Conservation (phyloP, 805 yeast species). For the Candida sphagnicola region DNA sequence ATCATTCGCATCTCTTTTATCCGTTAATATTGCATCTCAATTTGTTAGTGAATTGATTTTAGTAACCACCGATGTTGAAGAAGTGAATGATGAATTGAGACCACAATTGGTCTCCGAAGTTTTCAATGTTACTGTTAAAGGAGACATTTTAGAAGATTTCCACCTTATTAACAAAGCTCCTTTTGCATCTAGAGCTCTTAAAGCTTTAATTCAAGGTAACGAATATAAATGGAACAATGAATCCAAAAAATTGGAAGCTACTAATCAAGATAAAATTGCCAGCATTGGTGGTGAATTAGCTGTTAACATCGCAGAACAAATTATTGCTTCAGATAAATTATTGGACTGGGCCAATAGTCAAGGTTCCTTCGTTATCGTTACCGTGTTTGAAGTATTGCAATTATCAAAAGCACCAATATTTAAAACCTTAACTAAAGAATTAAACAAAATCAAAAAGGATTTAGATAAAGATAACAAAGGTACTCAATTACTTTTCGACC, state of each 20-base stretch:
- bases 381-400: conserved; percentile 66
- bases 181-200: conserved; percentile 68
- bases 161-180: conserved; percentile 67
- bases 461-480: conserved; percentile 61
- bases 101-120: conserved; percentile 52
- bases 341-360: conserved; percentile 61
- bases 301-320: conserved; percentile 45
- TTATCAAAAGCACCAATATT: conserved; percentile 35
- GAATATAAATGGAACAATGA: conserved; percentile 64
- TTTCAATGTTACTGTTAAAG: conserved; percentile 52
- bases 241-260: conserved; percentile 43
- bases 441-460: conserved; percentile 48
- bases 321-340: conserved; percentile 45
- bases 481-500: conserved; percentile 10
- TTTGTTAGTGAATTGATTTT: conserved; percentile 72
- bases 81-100: conserved; percentile 35
- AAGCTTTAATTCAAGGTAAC: conserved; percentile 79
- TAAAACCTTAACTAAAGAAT: conserved; percentile 46
- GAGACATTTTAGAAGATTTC: conserved; percentile 61
- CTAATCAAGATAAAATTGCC: conserved; percentile 32
- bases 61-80: conserved; percentile 30
- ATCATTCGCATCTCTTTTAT: conserved; percentile 46
- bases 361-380: conserved; percentile 79
- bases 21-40: conserved; percentile 80
- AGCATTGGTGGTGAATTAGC: conserved; percentile 60